A percentile compares a stretch with the other conserved stretches of the same genome.
phyloP scores from a whole-genome alignment of 169 alveolate genomes.

The Plasmodium adleri region DNA sequence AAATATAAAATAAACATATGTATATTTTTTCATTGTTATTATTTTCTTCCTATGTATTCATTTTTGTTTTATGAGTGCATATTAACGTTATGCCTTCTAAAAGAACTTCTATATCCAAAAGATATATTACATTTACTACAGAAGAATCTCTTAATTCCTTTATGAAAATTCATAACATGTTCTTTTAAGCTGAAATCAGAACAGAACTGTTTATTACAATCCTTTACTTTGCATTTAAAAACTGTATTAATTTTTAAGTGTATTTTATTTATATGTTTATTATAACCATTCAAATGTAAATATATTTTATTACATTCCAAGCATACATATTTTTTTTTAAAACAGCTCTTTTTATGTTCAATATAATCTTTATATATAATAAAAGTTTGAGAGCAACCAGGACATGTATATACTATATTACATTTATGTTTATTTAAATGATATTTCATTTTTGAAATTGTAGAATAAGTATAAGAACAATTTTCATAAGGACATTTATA shows the following conservation, averaged over 20 bases:
- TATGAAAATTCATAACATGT: constrained; percentile 62
- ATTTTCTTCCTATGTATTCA: too few species aligned
- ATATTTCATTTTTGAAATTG: constrained; percentile 68
- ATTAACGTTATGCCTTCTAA: constrained; percentile 50
- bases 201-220: constrained; percentile 46
- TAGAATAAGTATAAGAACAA: constrained; percentile 63
- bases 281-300: constrained; percentile 61
- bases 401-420: constrained; percentile 35
- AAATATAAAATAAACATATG: too few species aligned
- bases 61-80: constrained; percentile 22
- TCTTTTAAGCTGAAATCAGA: constrained; percentile 69
- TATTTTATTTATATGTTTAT: constrained; percentile 42
- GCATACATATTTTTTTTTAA: constrained; percentile 61
- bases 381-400: constrained; percentile 39
- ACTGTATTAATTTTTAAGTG: constrained; percentile 36
- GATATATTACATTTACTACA: constrained; percentile 66
- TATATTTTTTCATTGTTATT: too few species aligned
- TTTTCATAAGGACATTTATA: constrained; percentile 77
- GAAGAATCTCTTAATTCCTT: constrained; percentile 52
- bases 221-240: constrained; percentile 44
- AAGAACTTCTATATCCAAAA: constrained; percentile 66
- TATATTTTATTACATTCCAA: constrained; percentile 65
- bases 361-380: constrained; percentile 62
- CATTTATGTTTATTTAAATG: constrained; percentile 72
- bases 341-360: constrained; percentile 53